Evolutionary conservation across 2,329 filamentous ascomycete species (phyloP).

Genomic region (Dactylellina leptospora): DNA sequence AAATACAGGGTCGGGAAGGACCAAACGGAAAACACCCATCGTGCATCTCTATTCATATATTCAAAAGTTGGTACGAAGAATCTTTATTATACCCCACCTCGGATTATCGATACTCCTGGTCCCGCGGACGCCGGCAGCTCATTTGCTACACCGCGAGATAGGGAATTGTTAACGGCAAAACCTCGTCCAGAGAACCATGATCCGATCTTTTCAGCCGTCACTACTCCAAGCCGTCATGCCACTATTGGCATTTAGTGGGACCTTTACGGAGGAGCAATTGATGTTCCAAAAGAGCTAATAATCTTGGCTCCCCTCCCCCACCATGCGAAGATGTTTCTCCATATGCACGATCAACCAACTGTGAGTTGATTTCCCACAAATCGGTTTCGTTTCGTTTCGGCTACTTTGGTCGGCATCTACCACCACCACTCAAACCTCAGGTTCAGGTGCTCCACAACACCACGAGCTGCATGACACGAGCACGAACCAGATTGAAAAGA

Average conservation of each 20-base stretch:
- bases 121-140: background rate
- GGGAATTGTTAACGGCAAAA: too few relatives aligned
- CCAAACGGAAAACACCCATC: background rate
- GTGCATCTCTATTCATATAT: too few relatives aligned
- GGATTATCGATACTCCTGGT: constrained; percentile 28
- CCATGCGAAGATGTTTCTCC: background rate
- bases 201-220: constrained; percentile 30
- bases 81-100: background rate
- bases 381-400: constrained; percentile 39
- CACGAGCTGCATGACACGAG: too few relatives aligned
- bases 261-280: too few relatives aligned
- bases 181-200: too few relatives aligned
- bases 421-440: background rate
- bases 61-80: too few relatives aligned
- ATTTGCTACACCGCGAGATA: background rate
- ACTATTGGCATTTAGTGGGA: too few relatives aligned
- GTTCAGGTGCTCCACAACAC: background rate
- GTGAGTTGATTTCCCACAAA: constrained; percentile 9
- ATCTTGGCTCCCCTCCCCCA: background rate
- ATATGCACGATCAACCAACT: background rate
- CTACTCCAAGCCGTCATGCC: too few relatives aligned
- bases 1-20: background rate
- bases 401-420: constrained; percentile 45
- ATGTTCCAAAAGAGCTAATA: too few relatives aligned
- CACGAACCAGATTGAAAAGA: too few relatives aligned